Percentiles rank a stretch among this genome's conserved stretches.
Evolutionary conservation across 2,329 filamentous ascomycete genomes (phyloP).

Genomic region (Nothophaeocryptopus gaeumannii): DNA sequence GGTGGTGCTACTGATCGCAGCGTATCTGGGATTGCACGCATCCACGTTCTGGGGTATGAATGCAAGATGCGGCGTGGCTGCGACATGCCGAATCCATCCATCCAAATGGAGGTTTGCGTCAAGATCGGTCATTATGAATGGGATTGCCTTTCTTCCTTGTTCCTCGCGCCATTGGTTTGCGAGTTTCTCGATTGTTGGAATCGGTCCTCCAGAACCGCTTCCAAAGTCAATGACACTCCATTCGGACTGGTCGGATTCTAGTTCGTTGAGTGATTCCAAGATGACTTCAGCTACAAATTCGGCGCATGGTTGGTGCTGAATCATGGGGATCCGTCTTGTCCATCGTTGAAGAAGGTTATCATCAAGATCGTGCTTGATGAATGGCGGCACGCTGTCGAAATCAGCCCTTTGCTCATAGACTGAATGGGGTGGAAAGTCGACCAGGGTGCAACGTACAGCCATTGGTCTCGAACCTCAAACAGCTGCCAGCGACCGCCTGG

Average conservation of each 20-base stretch:
- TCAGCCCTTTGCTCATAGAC: not conserved
- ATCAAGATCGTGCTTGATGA: slow-evolving; percentile 64
- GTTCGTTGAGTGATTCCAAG: slow-evolving; percentile 35
- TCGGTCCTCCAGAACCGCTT: slow-evolving; percentile 65
- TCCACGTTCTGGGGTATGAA: slow-evolving; percentile 64
- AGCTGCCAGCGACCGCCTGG: slow-evolving; percentile 31
- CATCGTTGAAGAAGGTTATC: slow-evolving; percentile 49
- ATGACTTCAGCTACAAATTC: slow-evolving; percentile 60
- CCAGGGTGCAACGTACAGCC: slow-evolving; percentile 22
- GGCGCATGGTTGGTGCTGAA: slow-evolving; percentile 51
- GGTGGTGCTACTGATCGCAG: slow-evolving; percentile 42
- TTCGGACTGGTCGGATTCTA: slow-evolving; percentile 48
- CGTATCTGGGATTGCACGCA: slow-evolving; percentile 56
- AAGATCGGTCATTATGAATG: slow-evolving; percentile 42
- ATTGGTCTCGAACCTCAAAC: slow-evolving; percentile 32
- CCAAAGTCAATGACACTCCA: slow-evolving; percentile 74
- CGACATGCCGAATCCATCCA: slow-evolving; percentile 34
- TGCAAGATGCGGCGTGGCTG: slow-evolving; percentile 48
- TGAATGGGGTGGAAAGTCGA: not conserved
- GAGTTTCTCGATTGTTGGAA: slow-evolving; percentile 36
- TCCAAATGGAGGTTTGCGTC: slow-evolving; percentile 36
- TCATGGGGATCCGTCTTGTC: not conserved
- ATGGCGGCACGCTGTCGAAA: slow-evolving; percentile 60
- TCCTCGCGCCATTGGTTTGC: slow-evolving; percentile 30
- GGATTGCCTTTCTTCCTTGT: slow-evolving; percentile 27